Conservation (phyloP, 345 rosid species). For the Syzygium grande region DNA sequence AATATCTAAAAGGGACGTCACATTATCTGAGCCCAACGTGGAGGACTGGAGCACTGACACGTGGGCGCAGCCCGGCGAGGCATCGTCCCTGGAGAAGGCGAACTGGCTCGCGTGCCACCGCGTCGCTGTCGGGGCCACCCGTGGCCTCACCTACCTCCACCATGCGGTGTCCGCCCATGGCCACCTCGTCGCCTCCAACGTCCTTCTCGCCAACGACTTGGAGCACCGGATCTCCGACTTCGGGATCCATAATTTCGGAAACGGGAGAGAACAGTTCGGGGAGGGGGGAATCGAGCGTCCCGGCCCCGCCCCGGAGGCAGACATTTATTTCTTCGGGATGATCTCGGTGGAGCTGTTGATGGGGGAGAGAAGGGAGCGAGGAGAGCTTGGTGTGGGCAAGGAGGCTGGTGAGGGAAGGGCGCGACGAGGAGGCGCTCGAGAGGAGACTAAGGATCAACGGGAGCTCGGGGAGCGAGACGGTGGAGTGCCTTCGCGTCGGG, state of each 20-base stretch:
- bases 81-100: conserved; percentile 40
- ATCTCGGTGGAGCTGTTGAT: conserved; percentile 67
- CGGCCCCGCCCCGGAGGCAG: conserved; percentile 21
- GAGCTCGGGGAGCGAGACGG: conserved; percentile 62
- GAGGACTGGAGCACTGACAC: conserved; percentile 94
- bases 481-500: conserved; percentile 71
- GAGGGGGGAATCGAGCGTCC: neutral
- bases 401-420: conserved; percentile 57
- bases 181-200: conserved; percentile 67
- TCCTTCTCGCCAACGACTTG: conserved; percentile 59
- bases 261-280: neutral
- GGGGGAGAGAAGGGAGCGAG: conserved; percentile 50
- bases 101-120: conserved; percentile 80
- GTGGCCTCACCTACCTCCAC: conserved; percentile 85
- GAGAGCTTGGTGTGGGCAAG: conserved; percentile 50
- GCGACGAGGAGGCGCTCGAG: conserved; percentile 55
- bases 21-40: no score
- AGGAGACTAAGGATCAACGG: conserved; percentile 37
- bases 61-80: conserved; percentile 48
- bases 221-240: conserved; percentile 78
- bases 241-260: conserved; percentile 33
- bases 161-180: conserved; percentile 77
- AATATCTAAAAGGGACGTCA: neutral
- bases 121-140: conserved; percentile 75
- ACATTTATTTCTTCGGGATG: conserved; percentile 67